Base-by-base conservation (phyloP, 2,329 filamentous ascomycete genomes). In the Colletotrichum tropicicola region DNA sequence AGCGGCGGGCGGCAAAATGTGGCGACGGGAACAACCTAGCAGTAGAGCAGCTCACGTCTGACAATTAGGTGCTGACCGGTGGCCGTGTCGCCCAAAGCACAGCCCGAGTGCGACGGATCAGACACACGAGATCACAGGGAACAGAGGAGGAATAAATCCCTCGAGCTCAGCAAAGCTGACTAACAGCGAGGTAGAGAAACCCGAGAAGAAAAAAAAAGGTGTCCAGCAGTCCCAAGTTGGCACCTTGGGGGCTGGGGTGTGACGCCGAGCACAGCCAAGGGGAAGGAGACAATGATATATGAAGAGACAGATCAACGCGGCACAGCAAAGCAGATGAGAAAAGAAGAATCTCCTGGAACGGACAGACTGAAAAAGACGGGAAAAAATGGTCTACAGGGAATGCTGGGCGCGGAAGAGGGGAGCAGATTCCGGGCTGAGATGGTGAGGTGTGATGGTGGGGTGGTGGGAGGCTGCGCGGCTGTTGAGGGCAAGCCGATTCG, bases 21-120 rank as follows among this genome's bases (percentile, higher is more conserved):
- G 44, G 51, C 23, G 48, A 44, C 30, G 54, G 57, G 57, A 57
- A 66, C 55, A 63, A 70, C 65, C 70, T 69, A 53, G 35, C 60
- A 52, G 39, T 66, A 48, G 35, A 37, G 39, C 47, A 66, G 44
- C 53, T 35, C 23, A n/a, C 28, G 35, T 45, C 32, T 12, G 49
- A 63, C 63, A 68, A 69, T 69, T 68, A 67, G 52, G 65, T 70
- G 65, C 58, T 70, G 68, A 70, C 65, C 32, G 12, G 15, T 27
- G 62, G 47, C 61, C 32, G 9, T 35, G n/a, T n/a, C n/a, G n/a
- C n/a, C n/a, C 30, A 6, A 35, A 35, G 30, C 30, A 35, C 30
- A 35, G 30, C 30, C 15, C 9, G n/a, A n/a, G n/a, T n/a, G 9
- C 30, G 30, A 35, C 30, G 30, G n/a, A n/a, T n/a, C n/a, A n/a